Base-by-base conservation (phyloP, 2,329 filamentous ascomycete species). In the Trichophyton rubrum region DNA sequence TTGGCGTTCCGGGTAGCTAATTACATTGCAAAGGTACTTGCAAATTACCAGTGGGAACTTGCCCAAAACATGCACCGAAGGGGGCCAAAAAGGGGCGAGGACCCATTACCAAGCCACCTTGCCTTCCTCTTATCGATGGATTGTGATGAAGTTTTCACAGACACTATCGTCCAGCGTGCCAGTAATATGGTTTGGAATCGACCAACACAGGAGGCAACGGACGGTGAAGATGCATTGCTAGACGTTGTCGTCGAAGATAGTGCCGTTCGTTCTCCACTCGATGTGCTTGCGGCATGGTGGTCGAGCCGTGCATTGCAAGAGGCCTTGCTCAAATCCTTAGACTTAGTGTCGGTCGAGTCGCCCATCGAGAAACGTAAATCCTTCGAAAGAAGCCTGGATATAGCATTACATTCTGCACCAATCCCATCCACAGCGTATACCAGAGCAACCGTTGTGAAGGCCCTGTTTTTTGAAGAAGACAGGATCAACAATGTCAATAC, bases 271-370 rank as follows among this genome's bases (percentile, higher is more conserved):
- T 93, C 89, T 17, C 89, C 91, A 0, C 82, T 96, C 65, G 92
- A 96, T 72, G 90, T 90, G 11, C 83, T 96, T 58, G 89, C 91
- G 5, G 89, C 91, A 1, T 96, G 91, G 91, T 93, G 86, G 78
- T 95, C 91, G 0, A 89, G 84, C 64, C 79, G 86, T 60, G 79
- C 83, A 11, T 75, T 96, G 41, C 88, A 90, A 67, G 80, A 82
- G 61, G 85, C 84, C 2, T 79, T 96, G 30, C 77, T 84, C 11
- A 78, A 78, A 15, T 85, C 82, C 40, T 78, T 95, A 38, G 80
- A 82, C 47, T 74, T 76, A 13, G 72, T 78, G 35, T 80, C 81
- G 62, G 77, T 79, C 9, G 74, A 76, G 8, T 57, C 47, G 13
- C 53, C 30, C 20, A 27, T 53, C 71, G 72, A 59, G 70, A 73